Evolutionary conservation across 768 basidiomycete genomes (phyloP), one percentile per base, ranked within the genome.

Genomic region (Hortiboletus campestris): DNA sequence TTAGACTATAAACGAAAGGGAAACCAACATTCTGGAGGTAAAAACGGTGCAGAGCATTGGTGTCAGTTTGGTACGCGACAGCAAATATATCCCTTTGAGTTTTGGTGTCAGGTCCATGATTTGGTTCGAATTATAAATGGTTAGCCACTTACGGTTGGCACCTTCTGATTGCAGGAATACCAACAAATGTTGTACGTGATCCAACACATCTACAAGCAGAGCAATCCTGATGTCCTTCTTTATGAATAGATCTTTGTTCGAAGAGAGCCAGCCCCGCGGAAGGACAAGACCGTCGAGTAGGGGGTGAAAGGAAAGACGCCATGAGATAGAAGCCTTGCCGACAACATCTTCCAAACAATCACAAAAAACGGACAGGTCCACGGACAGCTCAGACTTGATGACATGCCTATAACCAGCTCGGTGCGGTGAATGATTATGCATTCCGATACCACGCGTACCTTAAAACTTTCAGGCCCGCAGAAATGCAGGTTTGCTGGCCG

Each of bases 191-290:
- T 29, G 57, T 35, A 76, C 54, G 16, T 22, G 49, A 3, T 48
- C 35, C 14, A 67, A 53, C 4, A 74, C 53, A 0, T 46, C 16
- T 5, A 41, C 0, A 3, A 64, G 16, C 13, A 61, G n/a, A 16
- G 31, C n/a, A 40, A 55, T 39, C n/a, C 8, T 19, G 38, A 55
- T 34, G 5, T 57, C 54, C 56, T 62, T 63, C 39, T 58, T 45
- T 0, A 2, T 16, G 9, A 22, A 66, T 49, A 63, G 59, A 53
- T 57, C 60, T 16, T 56, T 55, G 43, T 62, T 42, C 28, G 39
- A 17, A 16, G 71, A 32, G 19, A 84, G 61, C 84, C 84, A 87
- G 49, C 75, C 78, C 2, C 76, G 76, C 0, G 85, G 85, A 32
- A 87, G 72, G 6, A 78, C 76, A 25, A 83, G 59, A 16, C 74